phyloP scores from a whole-genome alignment of 768 basidiomycete species.

The Chalciporus pseudorubinellus region DNA sequence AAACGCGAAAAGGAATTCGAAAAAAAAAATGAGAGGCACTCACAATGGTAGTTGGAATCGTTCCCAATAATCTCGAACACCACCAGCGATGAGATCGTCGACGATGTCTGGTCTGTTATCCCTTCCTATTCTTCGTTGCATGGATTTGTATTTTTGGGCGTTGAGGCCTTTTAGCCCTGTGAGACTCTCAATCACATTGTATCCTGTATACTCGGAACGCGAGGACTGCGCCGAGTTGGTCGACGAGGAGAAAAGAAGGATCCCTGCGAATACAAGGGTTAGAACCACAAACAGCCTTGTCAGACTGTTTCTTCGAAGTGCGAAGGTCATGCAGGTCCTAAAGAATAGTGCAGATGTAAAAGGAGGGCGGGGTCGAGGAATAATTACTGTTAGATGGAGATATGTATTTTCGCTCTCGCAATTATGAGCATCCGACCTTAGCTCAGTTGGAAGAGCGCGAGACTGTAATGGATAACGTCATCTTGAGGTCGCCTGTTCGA shows the following conservation, averaged over 20 bases:
- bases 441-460: slow-evolving; percentile 52
- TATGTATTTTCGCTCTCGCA: too few relatives aligned
- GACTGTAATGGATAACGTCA: slow-evolving; percentile 40
- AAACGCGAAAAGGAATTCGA: not conserved
- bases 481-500: slow-evolving; percentile 48
- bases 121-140: slow-evolving; percentile 85
- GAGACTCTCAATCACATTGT: slow-evolving; percentile 66
- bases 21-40: slow-evolving; percentile 32
- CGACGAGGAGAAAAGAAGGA: slow-evolving; percentile 23
- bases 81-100: slow-evolving; percentile 68
- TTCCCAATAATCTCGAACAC: slow-evolving; percentile 86
- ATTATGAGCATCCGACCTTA: slow-evolving; percentile 24
- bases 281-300: slow-evolving; percentile 16
- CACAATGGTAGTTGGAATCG: slow-evolving; percentile 90
- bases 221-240: slow-evolving; percentile 13
- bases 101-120: slow-evolving; percentile 84
- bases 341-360: slow-evolving; percentile 37
- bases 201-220: slow-evolving; percentile 47
- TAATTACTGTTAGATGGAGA: too few relatives aligned
- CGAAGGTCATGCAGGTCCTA: slow-evolving; percentile 26
- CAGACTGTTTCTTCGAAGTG: slow-evolving; percentile 30
- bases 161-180: slow-evolving; percentile 70
- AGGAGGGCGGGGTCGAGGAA: not conserved
- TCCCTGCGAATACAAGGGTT: slow-evolving; percentile 20
- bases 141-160: slow-evolving; percentile 82